Evolutionary conservation across 2,329 filamentous ascomycete genomes (phyloP), one percentile per base, ranked within the genome.

Genomic region (Aspergillus novoparasiticus): DNA sequence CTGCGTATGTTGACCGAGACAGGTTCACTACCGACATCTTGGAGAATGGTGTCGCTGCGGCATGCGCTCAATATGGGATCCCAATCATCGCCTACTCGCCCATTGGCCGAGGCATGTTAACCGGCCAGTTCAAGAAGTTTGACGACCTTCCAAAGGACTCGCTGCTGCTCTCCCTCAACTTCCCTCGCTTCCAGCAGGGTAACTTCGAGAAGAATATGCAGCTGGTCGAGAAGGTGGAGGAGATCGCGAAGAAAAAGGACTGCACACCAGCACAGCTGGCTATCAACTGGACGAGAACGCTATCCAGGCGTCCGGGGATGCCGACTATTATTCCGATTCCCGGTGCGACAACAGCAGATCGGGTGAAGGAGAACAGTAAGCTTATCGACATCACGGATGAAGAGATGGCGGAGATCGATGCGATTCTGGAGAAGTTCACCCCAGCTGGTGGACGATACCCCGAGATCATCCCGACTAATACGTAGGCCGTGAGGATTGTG

Each of bases 21-120:
- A 43, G 39, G 39, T 43, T 43, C 39, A 9, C 39, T 9, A 43
- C 39, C 3, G 39, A 43, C 6, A n/a, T 43, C 57, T 32, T 68
- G 48, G 32, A 39, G 14, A 69, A 69, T 53, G 65, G 85, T 2
- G 76, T 87, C 41, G 81, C 82, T 3, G 80, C 79, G 2, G 82
- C 85, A 0, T 90, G 87, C 70, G 83, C 80, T 0, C 83, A 94
- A 72, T 76, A 90, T 53, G 79, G 82, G 54, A 92, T 94, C 64
- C 88, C 90, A 0, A 79, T 94, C 55, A 78, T 92, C 41, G 90
- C 89, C 0, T 94, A 93, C 77, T 89, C 89, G 51, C 91, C 91
- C 1, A 81, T 93, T 0, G 88, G 90, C 5, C 80, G 85, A 30
- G 84, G 84, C 1, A 71, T 89, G 78, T 74, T 89, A 62, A 84